Evolutionary conservation across 164 flowering plant genomes (phyloP).

Genomic region (Santalum album): DNA sequence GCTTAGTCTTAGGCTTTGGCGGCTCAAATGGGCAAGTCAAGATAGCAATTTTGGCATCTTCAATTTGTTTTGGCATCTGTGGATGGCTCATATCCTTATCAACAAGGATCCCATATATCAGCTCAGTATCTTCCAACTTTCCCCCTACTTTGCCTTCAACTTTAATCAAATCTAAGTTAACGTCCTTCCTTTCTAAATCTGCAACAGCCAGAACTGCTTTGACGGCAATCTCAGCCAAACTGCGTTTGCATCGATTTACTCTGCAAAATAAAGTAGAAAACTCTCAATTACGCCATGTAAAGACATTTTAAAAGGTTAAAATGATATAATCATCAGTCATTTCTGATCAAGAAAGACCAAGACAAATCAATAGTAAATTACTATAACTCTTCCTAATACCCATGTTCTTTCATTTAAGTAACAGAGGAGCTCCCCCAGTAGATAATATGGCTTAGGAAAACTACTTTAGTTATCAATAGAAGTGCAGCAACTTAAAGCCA

Average conservation of each 20-base stretch:
- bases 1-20: slow-evolving; percentile 98
- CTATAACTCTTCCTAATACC: no score
- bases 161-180: slow-evolving; percentile 83
- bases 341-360: no score
- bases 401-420: no score
- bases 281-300: no score
- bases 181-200: slow-evolving; percentile 96
- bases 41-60: slow-evolving; percentile 91
- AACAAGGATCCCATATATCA: slow-evolving; percentile 80
- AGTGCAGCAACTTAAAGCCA: no score
- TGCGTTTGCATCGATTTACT: slow-evolving; percentile 91
- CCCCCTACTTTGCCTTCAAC: slow-evolving; percentile 99
- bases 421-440: no score
- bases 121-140: slow-evolving; percentile 90
- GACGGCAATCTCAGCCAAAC: slow-evolving; percentile 93
- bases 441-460: no score
- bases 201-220: slow-evolving; percentile 98
- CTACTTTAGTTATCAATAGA: no score
- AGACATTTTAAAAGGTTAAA: no score
- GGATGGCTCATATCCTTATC: slow-evolving; percentile 99
- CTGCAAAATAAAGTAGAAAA: slow-evolving; percentile 32
- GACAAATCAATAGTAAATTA: no score
- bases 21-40: slow-evolving; percentile 99
- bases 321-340: no score
- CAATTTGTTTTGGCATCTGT: slow-evolving; percentile 94